Evolutionary conservation across 805 yeast genomes (phyloP).

Genomic region (Lipomyces starkeyi): DNA sequence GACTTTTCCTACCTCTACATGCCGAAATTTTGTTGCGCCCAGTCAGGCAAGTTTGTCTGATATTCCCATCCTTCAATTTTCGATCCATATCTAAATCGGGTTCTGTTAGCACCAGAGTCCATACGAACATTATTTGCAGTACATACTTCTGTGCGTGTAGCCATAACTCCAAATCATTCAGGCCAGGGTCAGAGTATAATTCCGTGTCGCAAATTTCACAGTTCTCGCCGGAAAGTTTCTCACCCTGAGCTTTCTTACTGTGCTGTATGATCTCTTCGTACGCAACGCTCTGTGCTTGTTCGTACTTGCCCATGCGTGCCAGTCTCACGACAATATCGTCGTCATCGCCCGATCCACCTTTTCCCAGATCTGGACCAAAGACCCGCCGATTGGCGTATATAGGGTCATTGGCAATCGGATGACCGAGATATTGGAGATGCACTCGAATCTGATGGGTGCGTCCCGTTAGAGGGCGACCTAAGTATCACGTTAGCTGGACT

Average conservation of each 20-base stretch:
- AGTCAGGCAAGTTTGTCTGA: constrained; percentile 75
- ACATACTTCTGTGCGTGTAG: constrained; percentile 78
- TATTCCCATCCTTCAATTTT: constrained; percentile 65
- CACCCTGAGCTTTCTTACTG: constrained; percentile 56
- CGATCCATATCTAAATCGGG: constrained; percentile 22
- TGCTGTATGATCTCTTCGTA: constrained; percentile 30
- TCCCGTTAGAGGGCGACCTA: constrained; percentile 84
- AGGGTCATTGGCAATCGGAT: constrained; percentile 92
- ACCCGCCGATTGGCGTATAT: constrained; percentile 76
- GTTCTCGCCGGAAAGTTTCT: constrained; percentile 59
- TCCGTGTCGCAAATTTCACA: constrained; percentile 74
- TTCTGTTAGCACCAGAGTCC: not conserved
- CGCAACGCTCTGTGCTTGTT: constrained; percentile 37
- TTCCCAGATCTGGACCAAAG: constrained; percentile 83
- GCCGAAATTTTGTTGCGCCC: constrained; percentile 59
- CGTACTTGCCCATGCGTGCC: constrained; percentile 38
- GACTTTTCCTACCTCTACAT: not conserved
- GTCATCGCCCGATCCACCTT: constrained; percentile 58
- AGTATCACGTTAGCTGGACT: not conserved
- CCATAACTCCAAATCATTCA: constrained; percentile 86
- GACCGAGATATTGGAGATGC: constrained; percentile 86
- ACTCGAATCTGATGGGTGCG: constrained; percentile 95
- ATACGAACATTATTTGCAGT: constrained; percentile 54
- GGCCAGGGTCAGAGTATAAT: constrained; percentile 85
- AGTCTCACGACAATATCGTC: constrained; percentile 56